Evolutionary conservation across 1,284 basidiomycete genomes (phyloP).

Genomic region (Hymenochaete sp.): DNA sequence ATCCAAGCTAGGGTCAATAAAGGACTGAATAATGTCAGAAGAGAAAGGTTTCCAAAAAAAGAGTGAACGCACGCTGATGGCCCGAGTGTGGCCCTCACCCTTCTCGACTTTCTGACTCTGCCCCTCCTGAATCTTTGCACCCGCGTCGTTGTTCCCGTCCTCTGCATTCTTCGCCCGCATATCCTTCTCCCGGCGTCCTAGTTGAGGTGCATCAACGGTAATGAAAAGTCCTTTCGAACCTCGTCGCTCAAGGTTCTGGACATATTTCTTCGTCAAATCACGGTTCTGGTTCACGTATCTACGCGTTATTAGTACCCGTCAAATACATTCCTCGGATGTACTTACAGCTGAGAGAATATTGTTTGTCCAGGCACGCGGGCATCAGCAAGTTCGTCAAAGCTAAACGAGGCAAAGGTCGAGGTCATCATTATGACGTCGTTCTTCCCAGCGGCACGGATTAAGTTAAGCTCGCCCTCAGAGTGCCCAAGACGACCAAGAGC

Average conservation of each 20-base stretch:
- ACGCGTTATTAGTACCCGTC: too few species aligned
- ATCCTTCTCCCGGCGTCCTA: slow-evolving; percentile 87
- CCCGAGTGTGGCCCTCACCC: slow-evolving; percentile 88
- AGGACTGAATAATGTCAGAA: slow-evolving; percentile 46
- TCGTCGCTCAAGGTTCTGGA: slow-evolving; percentile 75
- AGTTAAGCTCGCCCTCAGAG: slow-evolving; percentile 65
- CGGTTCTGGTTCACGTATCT: slow-evolving; percentile 88
- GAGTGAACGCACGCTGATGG: slow-evolving; percentile 66
- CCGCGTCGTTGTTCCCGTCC: slow-evolving; percentile 82
- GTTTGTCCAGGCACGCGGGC: slow-evolving; percentile 64
- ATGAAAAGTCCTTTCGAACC: slow-evolving; percentile 85
- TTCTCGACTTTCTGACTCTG: slow-evolving; percentile 67
- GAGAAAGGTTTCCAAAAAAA: background rate
- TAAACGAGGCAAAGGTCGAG: slow-evolving; percentile 81
- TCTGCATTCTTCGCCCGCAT: slow-evolving; percentile 94
- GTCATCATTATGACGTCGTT: slow-evolving; percentile 88
- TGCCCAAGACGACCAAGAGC: slow-evolving; percentile 85
- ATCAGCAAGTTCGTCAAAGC: slow-evolving; percentile 86
- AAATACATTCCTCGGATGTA: too few species aligned
- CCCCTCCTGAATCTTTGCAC: slow-evolving; percentile 57
- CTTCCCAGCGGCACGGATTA: slow-evolving; percentile 79
- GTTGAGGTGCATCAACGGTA: slow-evolving; percentile 89
- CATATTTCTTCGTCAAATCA: slow-evolving; percentile 70
- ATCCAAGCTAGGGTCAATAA: slow-evolving; percentile 84
- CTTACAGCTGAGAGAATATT: slow-evolving; percentile 74